phyloP scores from a whole-genome alignment of 1,284 basidiomycete genomes.

The Leucoagaricus sp. region DNA sequence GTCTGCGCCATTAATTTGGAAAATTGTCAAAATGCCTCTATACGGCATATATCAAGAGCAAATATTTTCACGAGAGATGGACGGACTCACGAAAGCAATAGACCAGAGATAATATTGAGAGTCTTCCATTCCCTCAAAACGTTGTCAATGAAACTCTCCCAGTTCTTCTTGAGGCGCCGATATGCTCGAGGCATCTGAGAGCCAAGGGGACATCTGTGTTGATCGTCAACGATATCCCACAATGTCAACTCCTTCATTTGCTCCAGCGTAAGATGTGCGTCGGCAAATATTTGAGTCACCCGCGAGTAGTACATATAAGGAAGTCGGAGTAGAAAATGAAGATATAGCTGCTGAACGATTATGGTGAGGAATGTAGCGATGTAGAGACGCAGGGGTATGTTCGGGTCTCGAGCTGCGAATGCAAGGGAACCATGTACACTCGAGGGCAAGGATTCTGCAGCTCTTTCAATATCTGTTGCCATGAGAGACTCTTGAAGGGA shows the following conservation, averaged over 20 bases:
- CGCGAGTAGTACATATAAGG: constrained; percentile 29
- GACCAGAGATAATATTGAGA: constrained; percentile 43
- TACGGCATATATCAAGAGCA: background rate
- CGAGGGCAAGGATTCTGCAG: background rate
- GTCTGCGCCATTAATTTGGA: constrained; percentile 56
- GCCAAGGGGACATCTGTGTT: background rate
- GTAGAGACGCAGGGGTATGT: background rate
- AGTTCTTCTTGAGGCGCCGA: constrained; percentile 37
- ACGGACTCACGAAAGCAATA: constrained; percentile 42
- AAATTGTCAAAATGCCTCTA: constrained; percentile 63
- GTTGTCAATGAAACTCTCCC: constrained; percentile 46
- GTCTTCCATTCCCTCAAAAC: constrained; percentile 48
- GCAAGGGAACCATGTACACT: background rate
- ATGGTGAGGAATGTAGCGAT: too few relatives aligned
- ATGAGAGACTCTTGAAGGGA: background rate
- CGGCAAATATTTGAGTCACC: constrained; percentile 31
- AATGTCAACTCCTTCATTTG: constrained; percentile 32
- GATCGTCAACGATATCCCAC: constrained; percentile 13
- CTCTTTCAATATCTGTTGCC: background rate
- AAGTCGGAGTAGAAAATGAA: constrained; percentile 26
- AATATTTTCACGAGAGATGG: background rate
- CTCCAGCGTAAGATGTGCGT: constrained; percentile 28
- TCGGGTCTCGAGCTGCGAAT: background rate
- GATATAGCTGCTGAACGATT: too few relatives aligned
- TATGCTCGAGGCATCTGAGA: background rate